Evolutionary conservation across 1,139 yeast genomes (phyloP), one percentile per base, ranked within the genome.

Genomic region (Kodamaea plutei): DNA sequence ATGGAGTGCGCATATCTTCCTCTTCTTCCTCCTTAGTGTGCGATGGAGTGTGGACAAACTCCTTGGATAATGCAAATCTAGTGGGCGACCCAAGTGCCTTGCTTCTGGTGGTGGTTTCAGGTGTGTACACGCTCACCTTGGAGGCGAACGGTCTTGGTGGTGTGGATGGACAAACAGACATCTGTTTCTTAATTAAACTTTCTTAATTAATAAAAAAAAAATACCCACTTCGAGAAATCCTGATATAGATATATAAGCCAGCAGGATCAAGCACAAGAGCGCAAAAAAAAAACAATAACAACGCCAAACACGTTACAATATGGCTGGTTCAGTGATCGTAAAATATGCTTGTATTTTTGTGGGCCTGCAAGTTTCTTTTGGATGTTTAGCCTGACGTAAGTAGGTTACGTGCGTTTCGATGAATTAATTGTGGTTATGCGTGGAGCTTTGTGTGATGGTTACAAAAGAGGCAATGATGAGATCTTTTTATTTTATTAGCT

Each of bases 21-120:
- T n/a, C n/a, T n/a, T n/a, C n/a, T n/a, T n/a, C n/a, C n/a, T n/a
- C n/a, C 9, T 17, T 17, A 9, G 20, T 17, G 20, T 7, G 8
- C 7, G 25, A 14, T 19, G 32, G 32, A 8, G 31, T 28, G 11
- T 29, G 31, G 13, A 14, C 9, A 10, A 24, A 23, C 12, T 7
- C 7, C 9, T 14, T 14, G 18, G 10, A 12, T 9, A 6, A 16
- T 14, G 9, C 16, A 7, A 9, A 11, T 23, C 26, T 16, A 14
- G 10, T 23, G 12, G 28, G 28, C n/a, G 18, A 18, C 10, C 20
- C 24, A 11, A 22, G 14, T 11, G 16, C 11, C 19, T 29, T 11
- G 13, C 15, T 15, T n/a, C n/a, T n/a, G n/a, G n/a, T n/a, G 28
- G 38, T 30, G 17, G 39, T 28, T 15, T 28, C 30, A 7, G 38